Evolutionary conservation across 1,139 yeast species (phyloP), one percentile per base, ranked within the genome.

Genomic region (Kodamaea plutei): DNA sequence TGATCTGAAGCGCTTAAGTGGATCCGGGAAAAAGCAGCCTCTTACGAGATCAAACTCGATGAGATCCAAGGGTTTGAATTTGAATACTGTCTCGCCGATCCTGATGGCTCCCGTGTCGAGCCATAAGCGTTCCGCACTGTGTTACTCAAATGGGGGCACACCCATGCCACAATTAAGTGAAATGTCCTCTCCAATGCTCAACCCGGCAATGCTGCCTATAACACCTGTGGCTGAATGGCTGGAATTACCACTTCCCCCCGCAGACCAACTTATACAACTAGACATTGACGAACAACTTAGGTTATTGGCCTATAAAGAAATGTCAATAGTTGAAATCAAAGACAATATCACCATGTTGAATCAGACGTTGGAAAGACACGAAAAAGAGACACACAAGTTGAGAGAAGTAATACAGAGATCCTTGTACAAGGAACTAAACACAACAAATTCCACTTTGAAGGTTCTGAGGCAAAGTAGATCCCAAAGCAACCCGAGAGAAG

Each of bases 301-400:
- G 35, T 50, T 70, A 9, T 54, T 79, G 33, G 84, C 84, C 0
- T 53, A 75, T 21, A 78, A 76, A 43, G 85, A 79, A 46, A 76
- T 77, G 81, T 61, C 66, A 13, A 60, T 76, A 18, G 73, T 77
- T 23, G 82, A 76, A 39, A 50, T 76, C 26, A 74, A 71, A 35
- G 80, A 76, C 43, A 60, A 61, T 31, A 63, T 77, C 20, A 57
- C 54, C 30, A 50, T 51, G 25, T 42, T 67, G 33, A 57, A 48
- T 23, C 41, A 51, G 41, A 50, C 63, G 47, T 37, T 61, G 31
- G 28, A 58, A 44, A 40, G 64, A 45, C 58, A 75, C 27, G 77
- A 74, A 41, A 49, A 49, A 20, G 72, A 70, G 23, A 61, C 77
- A 20, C 78, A 72, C 35, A 56, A 53, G 30, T 56, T 76, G 19